Evolutionary conservation across 2,329 filamentous ascomycete genomes (phyloP), one percentile per base, ranked within the genome.

Genomic region (Onygenales sp.): DNA sequence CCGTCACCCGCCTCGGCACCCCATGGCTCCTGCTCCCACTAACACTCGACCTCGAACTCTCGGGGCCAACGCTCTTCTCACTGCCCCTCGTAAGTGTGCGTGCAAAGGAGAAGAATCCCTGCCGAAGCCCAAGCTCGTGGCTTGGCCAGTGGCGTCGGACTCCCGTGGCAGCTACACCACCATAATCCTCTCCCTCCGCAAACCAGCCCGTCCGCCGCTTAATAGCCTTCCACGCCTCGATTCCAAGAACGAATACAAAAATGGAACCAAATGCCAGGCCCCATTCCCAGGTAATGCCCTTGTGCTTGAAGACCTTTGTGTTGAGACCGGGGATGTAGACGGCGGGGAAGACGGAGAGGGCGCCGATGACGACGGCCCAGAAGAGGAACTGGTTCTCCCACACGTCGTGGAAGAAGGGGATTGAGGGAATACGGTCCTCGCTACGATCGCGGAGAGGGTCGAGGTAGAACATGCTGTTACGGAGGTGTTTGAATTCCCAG

Each of bases 281-380:
- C 82, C 81, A 85, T 63, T 84, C 81, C 81, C 81, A 84, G 33
- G 68, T 72, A 53, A 85, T 84, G 6, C 75, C 78, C 33, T 71
- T 72, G 63, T 84, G 81, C 66, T 81, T 79, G 70, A 84, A 84
- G 6, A 84, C 80, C 1, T 70, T 67, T 7, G 70, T 74, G 67
- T 80, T 84, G 56, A 85, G 72, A 27, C 77, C 78, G 0, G 81
- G 81, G 50, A 84, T 82, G 60, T 84, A 84, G 17, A 79, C 63
- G 37, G 75, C 65, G 6, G 75, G 75, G 63, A 79, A 78, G n/a
- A 78, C 67, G 9, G 74, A 72, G 33, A 76, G 59, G 55, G 75
- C 72, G 47, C 76, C 77, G 43, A 74, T 54, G 32, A 75, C 66
- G 7, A 77, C 68, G 0, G 73, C 68, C 64, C 67, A 76, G 62